Percentiles rank a stretch among this genome's conserved stretches.
Conservation (phyloP, 768 basidiomycete genomes). For the Gloeophyllum trabeum region DNA sequence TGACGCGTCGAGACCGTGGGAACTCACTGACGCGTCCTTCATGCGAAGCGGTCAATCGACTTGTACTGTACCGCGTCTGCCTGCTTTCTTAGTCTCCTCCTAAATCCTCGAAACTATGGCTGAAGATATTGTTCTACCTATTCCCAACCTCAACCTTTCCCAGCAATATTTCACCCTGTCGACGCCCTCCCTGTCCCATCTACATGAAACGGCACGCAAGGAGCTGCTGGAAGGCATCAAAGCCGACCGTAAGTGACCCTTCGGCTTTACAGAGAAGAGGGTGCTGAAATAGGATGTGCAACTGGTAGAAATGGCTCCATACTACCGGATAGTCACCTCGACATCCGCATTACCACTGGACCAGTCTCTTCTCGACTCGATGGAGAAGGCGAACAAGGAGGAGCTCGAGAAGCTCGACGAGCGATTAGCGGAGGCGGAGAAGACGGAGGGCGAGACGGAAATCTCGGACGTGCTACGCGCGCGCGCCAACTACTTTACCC, state of each 20-base stretch:
- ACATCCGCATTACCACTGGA: constrained; percentile 39
- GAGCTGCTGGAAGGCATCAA: constrained; percentile 66
- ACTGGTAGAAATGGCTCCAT: constrained; percentile 89
- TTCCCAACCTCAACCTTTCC: constrained; percentile 76
- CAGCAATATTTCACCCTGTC: constrained; percentile 72
- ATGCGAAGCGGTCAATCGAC: too few species aligned
- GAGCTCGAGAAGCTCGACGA: constrained; percentile 69
- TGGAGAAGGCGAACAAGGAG: constrained; percentile 62
- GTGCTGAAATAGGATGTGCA: background rate
- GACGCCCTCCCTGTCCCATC: constrained; percentile 41
- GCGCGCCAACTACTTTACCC: constrained; percentile 74
- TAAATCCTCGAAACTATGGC: constrained; percentile 44
- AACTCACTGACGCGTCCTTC: constrained; percentile 24
- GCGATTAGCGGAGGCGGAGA: constrained; percentile 74
- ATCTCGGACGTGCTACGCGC: constrained; percentile 82
- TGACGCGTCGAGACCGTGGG: too few species aligned
- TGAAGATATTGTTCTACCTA: constrained; percentile 75
- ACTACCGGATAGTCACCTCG: constrained; percentile 51
- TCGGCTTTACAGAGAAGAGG: background rate
- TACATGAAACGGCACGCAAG: constrained; percentile 57
- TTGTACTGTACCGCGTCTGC: too few species aligned
- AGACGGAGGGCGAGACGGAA: constrained; percentile 89
- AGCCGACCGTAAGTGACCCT: constrained; percentile 58
- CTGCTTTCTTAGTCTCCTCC: constrained; percentile 1
- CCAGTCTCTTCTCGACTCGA: constrained; percentile 34